These are phyloP conservation scores for Tetrahymena elliotti DNA, from an alignment of 73 alveolate species.

Conservation along the genomic window DNA sequence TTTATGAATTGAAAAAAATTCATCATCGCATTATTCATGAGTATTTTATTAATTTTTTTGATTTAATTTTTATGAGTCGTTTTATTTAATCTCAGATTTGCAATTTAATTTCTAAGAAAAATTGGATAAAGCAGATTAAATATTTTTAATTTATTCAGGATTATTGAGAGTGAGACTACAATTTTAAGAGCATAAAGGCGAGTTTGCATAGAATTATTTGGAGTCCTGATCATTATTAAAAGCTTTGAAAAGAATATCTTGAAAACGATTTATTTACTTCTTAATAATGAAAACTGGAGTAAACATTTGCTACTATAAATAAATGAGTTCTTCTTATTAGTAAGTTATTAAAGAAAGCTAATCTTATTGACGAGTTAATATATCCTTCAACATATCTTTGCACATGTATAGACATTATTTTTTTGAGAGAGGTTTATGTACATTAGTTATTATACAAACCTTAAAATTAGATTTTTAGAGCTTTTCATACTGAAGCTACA, in stretches of 20 bases:
- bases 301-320: background rate
- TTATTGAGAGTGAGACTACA: background rate
- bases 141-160: background rate
- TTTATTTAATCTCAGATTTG: background rate
- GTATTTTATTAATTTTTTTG: no score
- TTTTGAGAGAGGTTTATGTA: background rate
- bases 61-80: background rate
- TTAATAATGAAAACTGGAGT: background rate
- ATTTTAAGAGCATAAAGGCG: background rate
- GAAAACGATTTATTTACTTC: background rate
- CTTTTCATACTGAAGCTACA: background rate
- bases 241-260: background rate
- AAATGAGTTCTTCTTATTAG: background rate
- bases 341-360: background rate
- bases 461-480: background rate
- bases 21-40: background rate
- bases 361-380: background rate
- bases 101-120: background rate
- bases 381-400: background rate
- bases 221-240: background rate
- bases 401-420: background rate
- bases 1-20: background rate
- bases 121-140: background rate
- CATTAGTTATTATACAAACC: background rate
- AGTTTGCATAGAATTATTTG: background rate